Evolutionary conservation across 2,329 filamentous ascomycete species (phyloP).

Genomic region (Ascochyta rabiei): DNA sequence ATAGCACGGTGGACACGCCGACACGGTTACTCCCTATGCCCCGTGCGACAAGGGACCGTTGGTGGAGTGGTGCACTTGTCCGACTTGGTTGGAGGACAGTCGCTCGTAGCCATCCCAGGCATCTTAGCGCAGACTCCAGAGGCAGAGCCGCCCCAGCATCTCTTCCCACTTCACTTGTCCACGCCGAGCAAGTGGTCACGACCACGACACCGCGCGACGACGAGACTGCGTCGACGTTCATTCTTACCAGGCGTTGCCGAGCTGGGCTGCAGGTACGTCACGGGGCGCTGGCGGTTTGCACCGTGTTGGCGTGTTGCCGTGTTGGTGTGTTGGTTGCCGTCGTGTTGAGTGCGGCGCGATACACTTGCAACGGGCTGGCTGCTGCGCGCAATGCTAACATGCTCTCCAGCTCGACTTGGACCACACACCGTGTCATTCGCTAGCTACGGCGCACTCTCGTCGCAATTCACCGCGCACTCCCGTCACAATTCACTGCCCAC

Average conservation of each 20-base stretch:
- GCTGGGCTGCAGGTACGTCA: neutral
- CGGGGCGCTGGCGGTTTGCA: neutral
- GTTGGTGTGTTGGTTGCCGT: neutral
- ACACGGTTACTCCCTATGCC: neutral
- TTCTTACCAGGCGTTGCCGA: neutral
- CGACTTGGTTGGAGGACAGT: neutral
- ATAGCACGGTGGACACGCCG: no score
- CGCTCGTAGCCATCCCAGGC: no score
- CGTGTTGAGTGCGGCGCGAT: neutral
- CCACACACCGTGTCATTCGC: neutral
- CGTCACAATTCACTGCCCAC: neutral
- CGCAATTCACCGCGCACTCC: neutral
- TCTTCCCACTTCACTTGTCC: neutral
- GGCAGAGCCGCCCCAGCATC: slow-evolving; percentile 5
- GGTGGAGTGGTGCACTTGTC: neutral
- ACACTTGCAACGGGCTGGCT: neutral
- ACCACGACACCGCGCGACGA: neutral
- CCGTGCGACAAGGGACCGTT: neutral
- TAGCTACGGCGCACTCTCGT: neutral
- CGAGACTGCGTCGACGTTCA: slow-evolving; percentile 1
- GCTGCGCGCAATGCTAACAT: slow-evolving; percentile 1
- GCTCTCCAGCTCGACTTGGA: neutral
- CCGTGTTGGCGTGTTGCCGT: neutral
- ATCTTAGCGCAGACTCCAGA: neutral
- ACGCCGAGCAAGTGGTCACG: neutral